A percentile compares a stretch with the other conserved stretches of the same genome.
Evolutionary conservation across 1,284 basidiomycete genomes (phyloP).

Genomic region (Boletus sp.): DNA sequence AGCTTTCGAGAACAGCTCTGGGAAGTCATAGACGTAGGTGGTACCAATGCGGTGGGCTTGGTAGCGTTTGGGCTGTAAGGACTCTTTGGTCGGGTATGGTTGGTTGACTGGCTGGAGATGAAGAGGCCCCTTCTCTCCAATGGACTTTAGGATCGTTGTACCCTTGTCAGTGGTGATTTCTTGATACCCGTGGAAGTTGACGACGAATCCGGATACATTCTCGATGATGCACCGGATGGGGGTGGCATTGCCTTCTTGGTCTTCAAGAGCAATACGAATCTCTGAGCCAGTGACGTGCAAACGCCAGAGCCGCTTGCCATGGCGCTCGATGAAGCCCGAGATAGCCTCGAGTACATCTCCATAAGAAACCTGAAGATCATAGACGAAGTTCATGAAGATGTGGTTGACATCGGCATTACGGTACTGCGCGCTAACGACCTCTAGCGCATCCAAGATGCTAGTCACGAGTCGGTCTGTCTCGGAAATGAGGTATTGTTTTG

Average conservation of each 20-base stretch:
- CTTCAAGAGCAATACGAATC: constrained; percentile 93
- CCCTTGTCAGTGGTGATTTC: constrained; percentile 97
- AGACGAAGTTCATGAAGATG: constrained; percentile 98
- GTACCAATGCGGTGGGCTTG: constrained; percentile 99
- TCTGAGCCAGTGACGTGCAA: constrained; percentile 98
- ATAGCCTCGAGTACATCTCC: constrained; percentile 96
- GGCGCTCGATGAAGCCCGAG: constrained; percentile 96
- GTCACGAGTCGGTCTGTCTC: constrained; percentile 98
- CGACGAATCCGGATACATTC: constrained; percentile 98
- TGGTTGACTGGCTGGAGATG: constrained; percentile 93
- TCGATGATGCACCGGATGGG: constrained; percentile 98
- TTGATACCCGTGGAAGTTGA: constrained; percentile 99
- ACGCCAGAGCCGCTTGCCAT: constrained; percentile 97
- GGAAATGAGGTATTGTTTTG: constrained; percentile 95
- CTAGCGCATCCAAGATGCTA: constrained; percentile 91
- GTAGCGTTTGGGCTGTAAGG: constrained; percentile 98
- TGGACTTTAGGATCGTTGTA: constrained; percentile 91
- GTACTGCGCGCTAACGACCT: constrained; percentile 85
- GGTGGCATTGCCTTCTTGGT: constrained; percentile 88
- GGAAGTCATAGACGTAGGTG: constrained; percentile 99
- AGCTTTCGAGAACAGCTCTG: constrained; percentile 97
- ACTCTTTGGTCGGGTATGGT: constrained; percentile 96
- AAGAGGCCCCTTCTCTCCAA: constrained; percentile 91
- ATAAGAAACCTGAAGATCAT: constrained; percentile 92
- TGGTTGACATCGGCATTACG: constrained; percentile 94